phyloP scores from a whole-genome alignment of 164 flowering plant genomes.

The Aristolochia fimbriata region DNA sequence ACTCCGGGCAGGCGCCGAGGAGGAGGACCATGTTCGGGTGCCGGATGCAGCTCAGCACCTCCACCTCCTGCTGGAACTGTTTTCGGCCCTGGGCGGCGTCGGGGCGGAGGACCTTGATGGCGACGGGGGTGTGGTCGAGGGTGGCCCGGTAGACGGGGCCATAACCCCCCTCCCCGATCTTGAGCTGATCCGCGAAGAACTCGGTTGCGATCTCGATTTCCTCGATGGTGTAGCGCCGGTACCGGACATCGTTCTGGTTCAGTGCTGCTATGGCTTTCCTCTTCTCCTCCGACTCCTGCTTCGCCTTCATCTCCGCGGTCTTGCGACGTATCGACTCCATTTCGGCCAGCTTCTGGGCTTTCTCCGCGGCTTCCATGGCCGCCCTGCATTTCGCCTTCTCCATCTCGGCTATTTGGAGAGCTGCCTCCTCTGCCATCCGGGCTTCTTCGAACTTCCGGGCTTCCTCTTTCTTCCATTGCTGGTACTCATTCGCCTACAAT shows the following conservation, averaged over 20 bases:
- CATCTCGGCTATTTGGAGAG: constrained; percentile 42
- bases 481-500: constrained; percentile 41
- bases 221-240: constrained; percentile 46
- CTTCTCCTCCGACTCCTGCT: constrained; percentile 43
- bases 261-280: constrained; percentile 29
- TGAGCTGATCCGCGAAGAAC: constrained; percentile 24
- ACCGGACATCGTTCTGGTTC: constrained; percentile 31
- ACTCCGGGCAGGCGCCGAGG: constrained; percentile 73
- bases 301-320: constrained; percentile 47
- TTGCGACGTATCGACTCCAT: constrained; percentile 44
- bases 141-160: constrained; percentile 60
- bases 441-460: constrained; percentile 43
- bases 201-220: constrained; percentile 61
- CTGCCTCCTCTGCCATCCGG: constrained; percentile 41
- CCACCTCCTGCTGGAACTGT: constrained; percentile 83
- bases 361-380: constrained; percentile 58
- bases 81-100: constrained; percentile 68
- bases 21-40: constrained; percentile 79
- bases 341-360: constrained; percentile 55
- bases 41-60: constrained; percentile 64
- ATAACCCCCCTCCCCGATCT: constrained; percentile 81
- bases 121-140: constrained; percentile 67
- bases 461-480: constrained; percentile 49
- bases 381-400: constrained; percentile 58
- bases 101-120: constrained; percentile 61